phyloP scores from a whole-genome alignment of 2,329 filamentous ascomycete genomes.

The Ophiocordyceps camponoti-floridani region DNA sequence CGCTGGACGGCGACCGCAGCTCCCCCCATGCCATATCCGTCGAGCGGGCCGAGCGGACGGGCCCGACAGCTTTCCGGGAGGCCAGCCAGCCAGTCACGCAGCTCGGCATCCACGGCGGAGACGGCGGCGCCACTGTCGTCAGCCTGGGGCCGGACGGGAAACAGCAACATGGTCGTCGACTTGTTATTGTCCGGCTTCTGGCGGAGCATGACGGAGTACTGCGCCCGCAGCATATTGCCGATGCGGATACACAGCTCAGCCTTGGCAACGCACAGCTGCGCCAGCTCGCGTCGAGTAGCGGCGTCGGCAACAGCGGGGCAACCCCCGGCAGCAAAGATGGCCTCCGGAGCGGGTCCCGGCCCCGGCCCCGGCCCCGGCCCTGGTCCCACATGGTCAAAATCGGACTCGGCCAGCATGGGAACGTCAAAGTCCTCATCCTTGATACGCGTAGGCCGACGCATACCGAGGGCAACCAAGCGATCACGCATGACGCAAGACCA shows the following conservation, averaged over 20 bases:
- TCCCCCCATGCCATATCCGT: slow-evolving; percentile 37
- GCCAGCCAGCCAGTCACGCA: slow-evolving; percentile 58
- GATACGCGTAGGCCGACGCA: slow-evolving; percentile 82
- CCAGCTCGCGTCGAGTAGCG: slow-evolving; percentile 59
- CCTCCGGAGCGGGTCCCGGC: background rate
- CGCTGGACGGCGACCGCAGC: slow-evolving; percentile 51
- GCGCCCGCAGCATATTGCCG: slow-evolving; percentile 73
- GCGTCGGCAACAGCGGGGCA: slow-evolving; percentile 56
- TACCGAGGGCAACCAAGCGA: slow-evolving; percentile 77
- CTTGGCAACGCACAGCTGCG: slow-evolving; percentile 80
- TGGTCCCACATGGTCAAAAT: slow-evolving; percentile 36
- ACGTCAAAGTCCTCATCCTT: slow-evolving; percentile 90
- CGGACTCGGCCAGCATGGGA: slow-evolving; percentile 66
- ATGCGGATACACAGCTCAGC: slow-evolving; percentile 80
- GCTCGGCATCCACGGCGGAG: slow-evolving; percentile 52
- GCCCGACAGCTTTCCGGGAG: slow-evolving; percentile 59
- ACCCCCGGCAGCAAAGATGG: background rate
- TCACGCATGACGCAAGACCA: slow-evolving; percentile 97
- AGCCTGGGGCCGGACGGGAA: slow-evolving; percentile 63
- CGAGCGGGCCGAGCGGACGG: slow-evolving; percentile 31
- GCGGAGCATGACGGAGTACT: slow-evolving; percentile 81
- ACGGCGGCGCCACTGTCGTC: slow-evolving; percentile 41
- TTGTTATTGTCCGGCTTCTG: slow-evolving; percentile 53
- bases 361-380: background rate
- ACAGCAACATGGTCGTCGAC: slow-evolving; percentile 67